phyloP scores from a whole-genome alignment of 306 rosid genomes.

The Pterocarpus macrocarpus region DNA sequence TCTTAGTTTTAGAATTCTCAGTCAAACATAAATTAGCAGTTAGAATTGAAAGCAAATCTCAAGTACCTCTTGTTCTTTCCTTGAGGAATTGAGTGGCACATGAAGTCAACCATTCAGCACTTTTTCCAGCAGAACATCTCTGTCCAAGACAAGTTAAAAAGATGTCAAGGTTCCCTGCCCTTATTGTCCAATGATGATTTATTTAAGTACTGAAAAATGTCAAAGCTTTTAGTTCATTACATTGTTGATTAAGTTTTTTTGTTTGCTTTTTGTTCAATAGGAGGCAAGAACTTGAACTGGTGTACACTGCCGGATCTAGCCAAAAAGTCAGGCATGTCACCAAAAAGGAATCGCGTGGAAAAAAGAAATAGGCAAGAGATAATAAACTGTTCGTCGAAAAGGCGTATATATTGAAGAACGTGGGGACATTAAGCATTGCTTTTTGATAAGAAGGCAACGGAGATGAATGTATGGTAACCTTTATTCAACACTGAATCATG shows the following conservation, averaged over 20 bases:
- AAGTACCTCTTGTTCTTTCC: too few species aligned
- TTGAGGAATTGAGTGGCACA: too few species aligned
- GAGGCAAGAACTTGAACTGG: neutral
- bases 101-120: neutral
- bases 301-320: neutral
- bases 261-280: neutral
- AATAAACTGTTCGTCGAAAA: neutral
- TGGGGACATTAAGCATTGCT: conserved; percentile 35
- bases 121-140: neutral
- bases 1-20: too few species aligned
- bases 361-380: neutral
- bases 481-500: neutral
- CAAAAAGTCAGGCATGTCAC: neutral
- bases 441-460: conserved; percentile 20
- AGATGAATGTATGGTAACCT: conserved; percentile 17
- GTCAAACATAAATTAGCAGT: too few species aligned
- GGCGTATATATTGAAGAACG: conserved; percentile 39
- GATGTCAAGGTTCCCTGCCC: neutral
- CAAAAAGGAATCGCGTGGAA: neutral
- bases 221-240: neutral
- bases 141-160: neutral
- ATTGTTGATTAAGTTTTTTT: neutral
- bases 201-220: neutral
- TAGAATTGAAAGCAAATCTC: too few species aligned
- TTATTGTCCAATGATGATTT: neutral